Base-by-base conservation (phyloP, 164 flowering plant species). In the Brasenia schreberi region DNA sequence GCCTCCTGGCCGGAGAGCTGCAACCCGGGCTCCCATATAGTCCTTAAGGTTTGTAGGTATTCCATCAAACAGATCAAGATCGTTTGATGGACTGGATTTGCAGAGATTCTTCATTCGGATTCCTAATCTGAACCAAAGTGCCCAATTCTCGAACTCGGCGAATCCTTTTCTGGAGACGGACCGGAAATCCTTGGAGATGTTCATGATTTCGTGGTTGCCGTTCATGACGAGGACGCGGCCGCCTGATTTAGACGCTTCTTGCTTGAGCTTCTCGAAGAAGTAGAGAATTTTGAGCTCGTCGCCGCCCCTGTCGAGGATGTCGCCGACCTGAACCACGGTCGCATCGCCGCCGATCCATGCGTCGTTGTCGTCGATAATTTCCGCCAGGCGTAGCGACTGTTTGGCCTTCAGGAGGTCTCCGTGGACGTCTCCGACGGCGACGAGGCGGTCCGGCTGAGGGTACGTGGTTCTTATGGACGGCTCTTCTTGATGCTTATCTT, bases 161-260 rank as follows among this genome's bases (percentile, higher is more conserved):
- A 89, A 65, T 7, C 84, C 95, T 16, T 73, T 49, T 1, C 19
- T 60, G 5, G 87, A 77, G 1, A 75, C 90, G 65, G 12, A 94
- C 75, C 97, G 69, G 74, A 94, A 94, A 77, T 94, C 96, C 5
- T 84, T 79, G 0, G 84, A 90, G 1, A 88, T 72, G 65, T 94
- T 94, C 97, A 94, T 89, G 27, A 89, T 83, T 84, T 94, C 99
- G 61, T 95, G 97, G 69, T 92, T 95, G 0, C 99, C 99, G 64
- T 85, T 80, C 92, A 95, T 81, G 2, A 93, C 85, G 53, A 92
- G 78, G 0, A 95, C 7, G 19, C 64, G 44, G 0, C 99, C 97
- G 4, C 92, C 94, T 7, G 5, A 44, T 19, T 61, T 79, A 16
- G 70, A 71, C 0, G 99, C 99, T 49, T 92, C 84, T 1, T 85